These are phyloP conservation scores for Mycena filopes DNA, from an alignment of 768 basidiomycete species.

Conservation along the genomic window DNA sequence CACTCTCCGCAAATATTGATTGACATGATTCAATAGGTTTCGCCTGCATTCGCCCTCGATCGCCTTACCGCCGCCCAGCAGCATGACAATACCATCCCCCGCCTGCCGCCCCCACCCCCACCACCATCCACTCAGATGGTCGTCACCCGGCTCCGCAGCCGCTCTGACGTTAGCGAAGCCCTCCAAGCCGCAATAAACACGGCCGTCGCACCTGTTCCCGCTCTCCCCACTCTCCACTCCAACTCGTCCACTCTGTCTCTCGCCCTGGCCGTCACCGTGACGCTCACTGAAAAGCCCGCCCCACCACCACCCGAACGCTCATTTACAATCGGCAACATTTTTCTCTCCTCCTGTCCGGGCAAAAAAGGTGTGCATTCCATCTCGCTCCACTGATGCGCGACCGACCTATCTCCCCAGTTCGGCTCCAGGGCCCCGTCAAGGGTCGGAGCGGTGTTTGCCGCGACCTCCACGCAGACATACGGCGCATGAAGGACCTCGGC, in stretches of 20 bases:
- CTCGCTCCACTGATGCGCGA: slow-evolving; percentile 7
- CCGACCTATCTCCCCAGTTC: slow-evolving; percentile 53
- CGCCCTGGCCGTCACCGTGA: slow-evolving; percentile 24
- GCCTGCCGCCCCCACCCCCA: slow-evolving; percentile 32
- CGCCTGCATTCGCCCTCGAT: slow-evolving; percentile 56
- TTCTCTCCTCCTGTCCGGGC: slow-evolving; percentile 92
- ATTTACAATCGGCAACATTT: slow-evolving; percentile 80
- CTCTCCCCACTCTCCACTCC: slow-evolving; percentile 22
- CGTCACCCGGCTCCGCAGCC: slow-evolving; percentile 34
- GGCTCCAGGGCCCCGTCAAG: slow-evolving; percentile 77
- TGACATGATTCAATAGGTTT: too few relatives aligned
- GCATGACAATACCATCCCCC: slow-evolving; percentile 32
- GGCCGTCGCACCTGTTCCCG: slow-evolving; percentile 34
- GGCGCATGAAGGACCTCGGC: slow-evolving; percentile 76
- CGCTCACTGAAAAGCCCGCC: slow-evolving; percentile 26
- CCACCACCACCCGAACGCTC: slow-evolving; percentile 29
- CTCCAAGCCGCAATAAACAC: slow-evolving; percentile 53
- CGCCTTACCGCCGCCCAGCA: slow-evolving; percentile 42
- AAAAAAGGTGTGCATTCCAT: slow-evolving; percentile 76
- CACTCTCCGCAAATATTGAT: too few relatives aligned
- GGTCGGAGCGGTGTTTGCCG: slow-evolving; percentile 87
- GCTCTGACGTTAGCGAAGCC: slow-evolving; percentile 44
- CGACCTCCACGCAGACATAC: slow-evolving; percentile 81
- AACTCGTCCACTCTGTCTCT: slow-evolving; percentile 20
- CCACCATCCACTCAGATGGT: slow-evolving; percentile 30